phyloP scores from a whole-genome alignment of 257 asterid species.

The Osmanthus fragrans region DNA sequence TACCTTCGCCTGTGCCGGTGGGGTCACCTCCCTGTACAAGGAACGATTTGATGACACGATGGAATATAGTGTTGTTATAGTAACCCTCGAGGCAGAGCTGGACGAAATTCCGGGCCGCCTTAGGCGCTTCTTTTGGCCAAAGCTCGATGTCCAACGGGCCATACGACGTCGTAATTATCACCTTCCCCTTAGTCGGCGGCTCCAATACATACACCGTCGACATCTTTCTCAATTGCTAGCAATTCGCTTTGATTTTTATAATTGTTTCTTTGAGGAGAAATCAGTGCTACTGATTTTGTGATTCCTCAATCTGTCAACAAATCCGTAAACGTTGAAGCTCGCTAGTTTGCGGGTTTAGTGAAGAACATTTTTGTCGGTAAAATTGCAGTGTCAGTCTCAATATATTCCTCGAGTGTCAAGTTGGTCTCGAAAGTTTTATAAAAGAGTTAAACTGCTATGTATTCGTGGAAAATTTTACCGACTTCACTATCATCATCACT shows the following conservation, averaged over 20 bases:
- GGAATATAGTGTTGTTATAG: constrained; percentile 75
- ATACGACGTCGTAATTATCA: constrained; percentile 69
- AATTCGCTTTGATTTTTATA: not conserved
- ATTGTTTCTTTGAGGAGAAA: not conserved
- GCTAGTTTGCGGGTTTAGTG: not conserved
- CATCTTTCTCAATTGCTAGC: constrained; percentile 33
- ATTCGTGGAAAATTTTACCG: too few species aligned
- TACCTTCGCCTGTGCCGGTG: constrained; percentile 79
- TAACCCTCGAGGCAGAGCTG: constrained; percentile 97
- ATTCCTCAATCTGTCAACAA: not conserved
- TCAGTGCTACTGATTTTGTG: not conserved
- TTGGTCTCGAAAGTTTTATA: too few species aligned
- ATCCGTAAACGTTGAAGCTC: not conserved
- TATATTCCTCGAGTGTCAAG: not conserved
- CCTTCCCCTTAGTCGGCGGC: constrained; percentile 98
- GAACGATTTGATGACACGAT: constrained; percentile 79
- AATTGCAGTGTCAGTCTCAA: not conserved
- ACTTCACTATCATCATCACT: too few species aligned
- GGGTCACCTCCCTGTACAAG: constrained; percentile 94
- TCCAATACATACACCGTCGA: constrained; percentile 91
- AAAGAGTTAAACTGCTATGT: not conserved
- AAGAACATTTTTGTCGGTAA: not conserved
- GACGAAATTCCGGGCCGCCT: constrained; percentile 91
- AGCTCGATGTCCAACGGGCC: constrained; percentile 95
- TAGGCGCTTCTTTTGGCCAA: constrained; percentile 98